Conservation (phyloP, 2,329 filamentous ascomycete species). For the Cryphonectria parasitica region DNA sequence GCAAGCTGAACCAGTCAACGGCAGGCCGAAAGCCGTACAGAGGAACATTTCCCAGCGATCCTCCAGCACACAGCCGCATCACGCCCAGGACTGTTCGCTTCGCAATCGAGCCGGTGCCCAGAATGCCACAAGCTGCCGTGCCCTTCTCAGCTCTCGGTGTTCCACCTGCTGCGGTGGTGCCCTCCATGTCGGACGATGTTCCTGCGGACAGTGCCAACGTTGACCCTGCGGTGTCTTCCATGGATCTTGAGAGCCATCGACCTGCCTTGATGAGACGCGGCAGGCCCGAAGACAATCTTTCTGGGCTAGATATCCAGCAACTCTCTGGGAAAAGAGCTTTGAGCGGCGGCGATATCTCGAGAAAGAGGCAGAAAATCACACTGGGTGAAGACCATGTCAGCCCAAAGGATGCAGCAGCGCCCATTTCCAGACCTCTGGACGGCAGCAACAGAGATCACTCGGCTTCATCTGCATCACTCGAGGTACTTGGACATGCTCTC, state of each 20-base stretch:
- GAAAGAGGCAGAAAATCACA: not conserved
- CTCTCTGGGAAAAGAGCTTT: not conserved
- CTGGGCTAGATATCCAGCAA: not conserved
- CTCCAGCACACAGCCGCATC: no score
- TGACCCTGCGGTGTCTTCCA: not conserved
- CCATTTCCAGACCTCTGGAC: not conserved
- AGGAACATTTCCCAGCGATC: no score
- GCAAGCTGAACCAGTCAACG: no score
- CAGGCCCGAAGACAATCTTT: not conserved
- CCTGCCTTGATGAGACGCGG: not conserved
- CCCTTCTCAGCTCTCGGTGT: not conserved
- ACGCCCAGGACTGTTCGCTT: no score
- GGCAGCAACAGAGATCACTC: not conserved
- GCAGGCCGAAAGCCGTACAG: no score
- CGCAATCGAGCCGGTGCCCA: not conserved
- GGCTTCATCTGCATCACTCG: not conserved
- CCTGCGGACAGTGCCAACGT: not conserved
- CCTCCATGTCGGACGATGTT: not conserved
- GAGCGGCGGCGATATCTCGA: not conserved
- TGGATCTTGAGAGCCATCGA: not conserved
- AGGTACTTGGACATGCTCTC: not conserved
- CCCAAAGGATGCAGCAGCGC: not conserved
- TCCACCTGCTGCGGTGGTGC: not conserved
- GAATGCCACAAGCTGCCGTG: not conserved
- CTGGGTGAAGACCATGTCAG: not conserved